Conservation (phyloP, 139 green algal genomes). For the Micractinium conductrix region DNA sequence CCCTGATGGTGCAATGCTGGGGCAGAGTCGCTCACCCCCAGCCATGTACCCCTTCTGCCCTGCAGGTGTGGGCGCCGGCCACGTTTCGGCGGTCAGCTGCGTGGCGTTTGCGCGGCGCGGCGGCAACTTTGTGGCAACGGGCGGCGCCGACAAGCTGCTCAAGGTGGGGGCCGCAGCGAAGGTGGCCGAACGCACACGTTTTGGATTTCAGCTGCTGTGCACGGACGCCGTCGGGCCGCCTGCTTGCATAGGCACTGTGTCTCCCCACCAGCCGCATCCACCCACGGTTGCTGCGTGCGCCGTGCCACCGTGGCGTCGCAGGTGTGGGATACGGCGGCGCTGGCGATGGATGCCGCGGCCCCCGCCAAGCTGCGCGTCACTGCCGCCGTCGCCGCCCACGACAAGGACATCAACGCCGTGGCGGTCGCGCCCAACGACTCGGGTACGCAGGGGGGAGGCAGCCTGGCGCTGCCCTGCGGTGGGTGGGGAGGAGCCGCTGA, state of each 20-base stretch:
- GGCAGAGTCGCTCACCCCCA: too few species aligned
- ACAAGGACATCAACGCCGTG: slow-evolving; percentile 97
- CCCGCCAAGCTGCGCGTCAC: slow-evolving; percentile 51
- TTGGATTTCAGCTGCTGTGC: too few species aligned
- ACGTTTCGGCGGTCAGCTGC: slow-evolving; percentile 84
- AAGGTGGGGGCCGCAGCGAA: too few species aligned
- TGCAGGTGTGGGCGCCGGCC: slow-evolving; percentile 68
- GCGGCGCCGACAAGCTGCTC: slow-evolving; percentile 87
- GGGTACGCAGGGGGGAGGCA: not conserved
- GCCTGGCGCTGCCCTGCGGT: too few species aligned
- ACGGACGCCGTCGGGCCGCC: too few species aligned
- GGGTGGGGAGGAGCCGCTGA: too few species aligned
- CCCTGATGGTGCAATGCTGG: too few species aligned
- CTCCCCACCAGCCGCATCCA: too few species aligned
- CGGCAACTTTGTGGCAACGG: slow-evolving; percentile 70
- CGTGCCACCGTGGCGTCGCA: not conserved
- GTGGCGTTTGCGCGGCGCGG: slow-evolving; percentile 74
- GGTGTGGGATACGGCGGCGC: slow-evolving; percentile 75
- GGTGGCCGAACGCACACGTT: too few species aligned
- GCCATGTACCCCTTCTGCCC: not conserved
- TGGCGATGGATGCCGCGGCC: slow-evolving; percentile 2
- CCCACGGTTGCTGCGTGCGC: too few species aligned
- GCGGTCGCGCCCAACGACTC: slow-evolving; percentile 83
- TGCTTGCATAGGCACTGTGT: too few species aligned
- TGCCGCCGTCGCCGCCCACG: slow-evolving; percentile 90